Conservation (phyloP, 805 yeast species). For the Saccharomycopsis schoenii region DNA sequence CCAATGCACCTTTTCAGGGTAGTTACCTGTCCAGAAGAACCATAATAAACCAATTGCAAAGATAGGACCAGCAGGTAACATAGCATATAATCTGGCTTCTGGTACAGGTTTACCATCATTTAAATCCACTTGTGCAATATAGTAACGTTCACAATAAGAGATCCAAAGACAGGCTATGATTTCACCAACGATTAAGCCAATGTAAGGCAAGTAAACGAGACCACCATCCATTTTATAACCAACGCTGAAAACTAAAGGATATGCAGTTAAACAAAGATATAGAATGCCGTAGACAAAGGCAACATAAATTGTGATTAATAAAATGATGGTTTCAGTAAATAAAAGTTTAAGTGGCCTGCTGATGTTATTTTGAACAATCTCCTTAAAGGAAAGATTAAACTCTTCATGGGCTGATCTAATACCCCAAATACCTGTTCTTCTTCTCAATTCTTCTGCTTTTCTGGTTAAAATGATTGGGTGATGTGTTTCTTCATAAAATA, state of each 20-base stretch:
- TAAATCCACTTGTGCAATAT: slow-evolving; percentile 35
- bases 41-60: slow-evolving; percentile 77
- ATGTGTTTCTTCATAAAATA: slow-evolving; percentile 60
- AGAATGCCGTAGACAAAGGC: slow-evolving; percentile 75
- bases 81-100: slow-evolving; percentile 69
- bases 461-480: slow-evolving; percentile 54
- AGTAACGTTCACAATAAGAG: slow-evolving; percentile 42
- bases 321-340: slow-evolving; percentile 58
- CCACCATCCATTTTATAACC: slow-evolving; percentile 58
- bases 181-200: slow-evolving; percentile 66
- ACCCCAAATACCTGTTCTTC: slow-evolving; percentile 73
- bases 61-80: slow-evolving; percentile 59
- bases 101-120: slow-evolving; percentile 59
- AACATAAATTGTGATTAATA: slow-evolving; percentile 59
- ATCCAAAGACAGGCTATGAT: slow-evolving; percentile 47
- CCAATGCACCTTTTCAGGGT: slow-evolving; percentile 64
- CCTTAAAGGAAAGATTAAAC: slow-evolving; percentile 43
- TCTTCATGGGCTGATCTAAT: slow-evolving; percentile 71
- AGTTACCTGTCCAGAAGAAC: slow-evolving; percentile 85
- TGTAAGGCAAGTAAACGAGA: slow-evolving; percentile 68
- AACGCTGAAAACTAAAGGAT: slow-evolving; percentile 56
- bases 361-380: slow-evolving; percentile 52
- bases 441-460: slow-evolving; percentile 55
- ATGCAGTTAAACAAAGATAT: slow-evolving; percentile 64
- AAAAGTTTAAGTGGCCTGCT: slow-evolving; percentile 64